Conservation (phyloP, 352 stramenopile genomes). For the Aphanomyces astaci region DNA sequence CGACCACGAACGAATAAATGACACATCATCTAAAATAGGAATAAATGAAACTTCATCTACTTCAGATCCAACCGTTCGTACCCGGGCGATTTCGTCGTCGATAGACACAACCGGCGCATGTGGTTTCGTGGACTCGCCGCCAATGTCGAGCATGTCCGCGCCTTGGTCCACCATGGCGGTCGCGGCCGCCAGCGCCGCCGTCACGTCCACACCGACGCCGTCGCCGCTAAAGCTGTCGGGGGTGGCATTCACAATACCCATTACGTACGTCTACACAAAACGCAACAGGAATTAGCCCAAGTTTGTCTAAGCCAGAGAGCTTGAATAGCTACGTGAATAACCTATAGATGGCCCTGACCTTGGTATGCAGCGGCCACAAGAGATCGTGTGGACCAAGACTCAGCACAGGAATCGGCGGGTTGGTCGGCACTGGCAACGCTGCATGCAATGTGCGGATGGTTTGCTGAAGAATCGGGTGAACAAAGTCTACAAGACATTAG, state of each 20-base stretch:
- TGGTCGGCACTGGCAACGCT: conserved; percentile 25
- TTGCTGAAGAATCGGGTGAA: conserved; percentile 68
- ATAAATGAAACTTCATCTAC: too few species aligned
- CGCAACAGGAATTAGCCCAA: not conserved
- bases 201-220: conserved; percentile 46
- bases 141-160: conserved; percentile 95
- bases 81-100: conserved; percentile 86
- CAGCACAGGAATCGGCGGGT: conserved; percentile 33
- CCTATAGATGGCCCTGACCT: too few species aligned
- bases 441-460: conserved; percentile 67
- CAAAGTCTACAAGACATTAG: conserved; percentile 36
- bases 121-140: conserved; percentile 98
- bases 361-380: conserved; percentile 23
- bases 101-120: conserved; percentile 80
- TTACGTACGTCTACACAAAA: conserved; percentile 81
- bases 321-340: too few species aligned
- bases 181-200: conserved; percentile 71
- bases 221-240: conserved; percentile 97
- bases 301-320: not conserved
- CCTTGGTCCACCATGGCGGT: conserved; percentile 85
- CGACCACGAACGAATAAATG: not conserved
- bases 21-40: too few species aligned
- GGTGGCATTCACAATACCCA: conserved; percentile 99
- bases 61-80: too few species aligned
- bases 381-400: conserved; percentile 32